A percentile compares a stretch with the other conserved stretches of the same genome.
Evolutionary conservation across 768 basidiomycete species (phyloP).

Genomic region (Boletus sp.): DNA sequence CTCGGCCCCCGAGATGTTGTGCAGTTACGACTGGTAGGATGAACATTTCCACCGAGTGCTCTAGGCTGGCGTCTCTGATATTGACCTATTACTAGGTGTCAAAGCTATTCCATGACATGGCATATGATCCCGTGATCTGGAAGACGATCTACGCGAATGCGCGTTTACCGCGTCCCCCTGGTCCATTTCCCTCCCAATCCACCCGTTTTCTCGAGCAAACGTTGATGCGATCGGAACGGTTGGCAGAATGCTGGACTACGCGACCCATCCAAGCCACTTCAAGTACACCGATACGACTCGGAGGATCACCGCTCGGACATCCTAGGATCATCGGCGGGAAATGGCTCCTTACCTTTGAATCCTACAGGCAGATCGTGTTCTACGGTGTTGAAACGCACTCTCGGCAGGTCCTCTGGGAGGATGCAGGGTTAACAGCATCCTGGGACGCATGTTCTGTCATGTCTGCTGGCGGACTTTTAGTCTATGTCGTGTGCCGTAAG

Average conservation of each 20-base stretch:
- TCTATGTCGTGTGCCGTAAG: background rate
- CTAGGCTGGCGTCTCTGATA: background rate
- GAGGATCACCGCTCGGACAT: background rate
- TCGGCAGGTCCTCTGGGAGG: conserved; percentile 4
- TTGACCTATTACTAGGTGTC: background rate
- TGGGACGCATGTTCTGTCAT: conserved; percentile 1
- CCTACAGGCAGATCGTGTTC: background rate
- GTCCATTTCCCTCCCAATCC: conserved; percentile 7
- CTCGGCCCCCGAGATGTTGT: background rate
- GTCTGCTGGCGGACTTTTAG: background rate
- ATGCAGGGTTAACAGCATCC: background rate
- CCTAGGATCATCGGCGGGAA: conserved; percentile 3
- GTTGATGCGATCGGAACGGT: conserved; percentile 1
- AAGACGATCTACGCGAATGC: conserved; percentile 2
- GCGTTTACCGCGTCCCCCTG: conserved; percentile 3
- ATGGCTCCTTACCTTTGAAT: conserved; percentile 5
- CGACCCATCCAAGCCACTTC: conserved; percentile 3
- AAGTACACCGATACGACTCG: background rate
- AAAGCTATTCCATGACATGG: conserved; percentile 1
- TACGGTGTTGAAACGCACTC: background rate
- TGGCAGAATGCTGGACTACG: conserved; percentile 5
- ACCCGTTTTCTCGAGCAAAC: conserved; percentile 5
- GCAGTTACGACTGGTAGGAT: background rate
- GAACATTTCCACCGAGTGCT: background rate
- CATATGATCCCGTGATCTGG: conserved; percentile 3